phyloP scores from a whole-genome alignment of 345 rosid species.

The Melaleuca alternifolia region DNA sequence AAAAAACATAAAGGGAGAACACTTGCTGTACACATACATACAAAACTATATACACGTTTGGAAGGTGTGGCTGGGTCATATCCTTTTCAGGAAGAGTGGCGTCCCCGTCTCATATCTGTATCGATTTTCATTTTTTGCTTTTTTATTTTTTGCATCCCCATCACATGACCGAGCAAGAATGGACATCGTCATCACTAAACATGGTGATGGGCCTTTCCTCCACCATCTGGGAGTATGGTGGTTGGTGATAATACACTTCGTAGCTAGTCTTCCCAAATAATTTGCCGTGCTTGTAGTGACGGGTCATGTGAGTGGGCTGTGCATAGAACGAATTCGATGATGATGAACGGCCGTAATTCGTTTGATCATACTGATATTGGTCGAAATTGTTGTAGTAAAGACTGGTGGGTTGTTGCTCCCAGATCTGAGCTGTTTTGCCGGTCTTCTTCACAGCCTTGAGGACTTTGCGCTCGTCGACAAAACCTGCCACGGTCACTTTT shows the following conservation, averaged over 20 bases:
- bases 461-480: slow-evolving; percentile 3
- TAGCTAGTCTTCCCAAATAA: not conserved
- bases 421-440: slow-evolving; percentile 1
- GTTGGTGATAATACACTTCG: not conserved
- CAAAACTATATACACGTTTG: too few species aligned
- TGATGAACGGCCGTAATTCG: not conserved
- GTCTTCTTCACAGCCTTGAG: slow-evolving; percentile 2
- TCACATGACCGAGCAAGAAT: slow-evolving; percentile 6
- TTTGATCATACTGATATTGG: not conserved
- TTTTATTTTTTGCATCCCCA: not conserved
- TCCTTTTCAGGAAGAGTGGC: too few species aligned
- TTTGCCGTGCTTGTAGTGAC: not conserved
- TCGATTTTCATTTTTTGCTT: not conserved
- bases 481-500: slow-evolving; percentile 6
- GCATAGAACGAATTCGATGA: not conserved
- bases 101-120: too few species aligned
- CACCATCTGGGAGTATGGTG: slow-evolving; percentile 4
- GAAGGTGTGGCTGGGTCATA: too few species aligned
- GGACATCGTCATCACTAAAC: slow-evolving; percentile 4
- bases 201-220: not conserved
- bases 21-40: not conserved
- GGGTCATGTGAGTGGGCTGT: not conserved
- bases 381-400: not conserved
- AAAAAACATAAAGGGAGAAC: not conserved
- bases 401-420: not conserved